Evolutionary conservation across 345 rosid genomes (phyloP), one percentile per base, ranked within the genome.

Genomic region (Linum tenue): DNA sequence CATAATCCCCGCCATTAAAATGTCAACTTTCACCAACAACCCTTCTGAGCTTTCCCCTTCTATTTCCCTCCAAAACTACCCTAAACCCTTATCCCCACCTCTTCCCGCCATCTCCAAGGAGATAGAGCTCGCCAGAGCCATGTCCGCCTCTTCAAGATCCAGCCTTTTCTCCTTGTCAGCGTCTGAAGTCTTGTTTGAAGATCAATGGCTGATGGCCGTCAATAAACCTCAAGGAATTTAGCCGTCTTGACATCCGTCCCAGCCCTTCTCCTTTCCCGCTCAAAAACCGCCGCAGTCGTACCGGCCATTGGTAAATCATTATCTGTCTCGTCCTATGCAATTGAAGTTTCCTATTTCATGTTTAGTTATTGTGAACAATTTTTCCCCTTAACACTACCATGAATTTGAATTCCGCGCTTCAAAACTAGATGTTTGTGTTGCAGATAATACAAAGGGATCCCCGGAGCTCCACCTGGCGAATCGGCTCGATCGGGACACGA

Each of bases 161-260:
- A 22, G 31, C 1, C 31, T 22, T 22, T 22, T 22, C 31, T 22
- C 31, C 31, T 22, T 22, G 31, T 22, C 31, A 22, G 31, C 31
- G 31, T 22, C 31, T 22, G 31, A 22, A 22, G 31, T 22, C 31
- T 22, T 22, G 31, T 22, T 22, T 22, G 31, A 22, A 22, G 31
- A 22, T 22, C 31, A 22, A 22, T 22, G 31, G 31, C 31, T 22
- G 31, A 22, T 22, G 31, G 31, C 31, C 31, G 31, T 22, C 31
- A 22, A 22, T 22, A 22, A 22, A 22, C 31, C 31, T 22, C 31
- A 22, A 22, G 31, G 31, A 22, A 22, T 92, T 60, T 89, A 92
- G 42, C 75, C 67, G 73, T 87, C 65, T 73, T 92, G 60, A 84
- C 78, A 39, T 79, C 92, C 36, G 81, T 71, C 64, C 85, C 87